Evolutionary conservation across 2,329 filamentous ascomycete genomes (phyloP), one percentile per base, ranked within the genome.

Genomic region (Talaromyces sp.): DNA sequence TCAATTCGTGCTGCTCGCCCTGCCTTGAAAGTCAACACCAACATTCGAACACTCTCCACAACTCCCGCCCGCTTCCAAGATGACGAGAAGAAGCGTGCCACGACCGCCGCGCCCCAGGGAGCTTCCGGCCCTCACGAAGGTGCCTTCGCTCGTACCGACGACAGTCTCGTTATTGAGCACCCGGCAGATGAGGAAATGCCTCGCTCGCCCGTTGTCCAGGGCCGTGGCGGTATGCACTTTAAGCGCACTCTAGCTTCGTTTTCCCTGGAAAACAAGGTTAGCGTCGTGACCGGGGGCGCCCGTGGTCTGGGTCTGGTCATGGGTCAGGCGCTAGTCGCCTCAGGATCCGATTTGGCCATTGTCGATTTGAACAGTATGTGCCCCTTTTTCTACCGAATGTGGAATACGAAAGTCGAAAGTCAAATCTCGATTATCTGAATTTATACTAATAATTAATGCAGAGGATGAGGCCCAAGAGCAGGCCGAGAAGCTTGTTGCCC

Each of bases 281-380:
- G 85, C 48, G 80, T 97, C 40, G 89, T 97, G 39, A 97, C 93
- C 1, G 93, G 93, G 54, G 93, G 92, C 69, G 93, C 93, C 25
- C 82, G 92, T 69, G 93, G 93, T 7, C 76, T 97, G 59, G 93
- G 93, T 39, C 79, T 97, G 61, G 91, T 95, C 65, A 97, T 97
- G 89, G 89, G 88, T 53, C 91, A 96, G 78, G 91, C 89, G 48
- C 84, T 96, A 74, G 89, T 96, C 55, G 87, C 90, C 55, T 94
- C 89, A 56, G 93, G 93, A 54, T 89, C 90, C 9, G 87, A 96
- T 72, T 81, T 97, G 62, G 93, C 93, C 41, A 89, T 97, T 73
- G 91, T 97, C 40, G 93, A 97, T 73, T 80, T 97, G 78, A 96
- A 97, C 77, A 88, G 89, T 93, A 75, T 65, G 85, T 80, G 48